phyloP scores from a whole-genome alignment of 176 grass and related monocot genomes.

The Microstegium vimineum region DNA sequence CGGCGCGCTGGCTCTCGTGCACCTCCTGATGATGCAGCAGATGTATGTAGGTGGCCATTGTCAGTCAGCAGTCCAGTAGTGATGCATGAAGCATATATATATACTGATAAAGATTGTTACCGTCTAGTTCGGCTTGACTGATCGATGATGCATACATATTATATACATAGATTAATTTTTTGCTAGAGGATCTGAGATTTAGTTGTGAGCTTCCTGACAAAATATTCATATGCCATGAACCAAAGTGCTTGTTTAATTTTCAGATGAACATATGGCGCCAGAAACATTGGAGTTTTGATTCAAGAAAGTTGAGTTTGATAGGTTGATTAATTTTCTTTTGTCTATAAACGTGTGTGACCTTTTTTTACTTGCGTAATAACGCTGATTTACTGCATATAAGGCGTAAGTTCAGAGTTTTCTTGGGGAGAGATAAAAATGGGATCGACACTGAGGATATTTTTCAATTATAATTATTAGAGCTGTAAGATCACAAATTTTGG shows the following conservation, averaged over 20 bases:
- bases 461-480: neutral
- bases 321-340: neutral
- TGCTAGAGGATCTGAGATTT: too few relatives aligned
- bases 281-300: neutral
- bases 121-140: too few relatives aligned
- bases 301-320: neutral
- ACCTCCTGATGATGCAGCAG: conserved; percentile 64
- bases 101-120: too few relatives aligned
- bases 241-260: neutral
- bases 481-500: neutral
- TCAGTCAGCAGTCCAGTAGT: neutral
- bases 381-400: neutral
- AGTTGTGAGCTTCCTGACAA: too few relatives aligned
- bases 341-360: neutral
- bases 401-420: too few relatives aligned
- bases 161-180: too few relatives aligned
- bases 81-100: too few relatives aligned
- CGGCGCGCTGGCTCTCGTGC: conserved; percentile 76
- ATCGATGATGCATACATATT: too few relatives aligned
- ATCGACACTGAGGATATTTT: neutral
- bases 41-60: neutral
- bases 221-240: too few relatives aligned
- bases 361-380: neutral
- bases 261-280: neutral
- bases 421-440: neutral